Evolutionary conservation across 352 stramenopile species (phyloP), one percentile per base, ranked within the genome.

Genomic region (Globisporangium ultimum): DNA sequence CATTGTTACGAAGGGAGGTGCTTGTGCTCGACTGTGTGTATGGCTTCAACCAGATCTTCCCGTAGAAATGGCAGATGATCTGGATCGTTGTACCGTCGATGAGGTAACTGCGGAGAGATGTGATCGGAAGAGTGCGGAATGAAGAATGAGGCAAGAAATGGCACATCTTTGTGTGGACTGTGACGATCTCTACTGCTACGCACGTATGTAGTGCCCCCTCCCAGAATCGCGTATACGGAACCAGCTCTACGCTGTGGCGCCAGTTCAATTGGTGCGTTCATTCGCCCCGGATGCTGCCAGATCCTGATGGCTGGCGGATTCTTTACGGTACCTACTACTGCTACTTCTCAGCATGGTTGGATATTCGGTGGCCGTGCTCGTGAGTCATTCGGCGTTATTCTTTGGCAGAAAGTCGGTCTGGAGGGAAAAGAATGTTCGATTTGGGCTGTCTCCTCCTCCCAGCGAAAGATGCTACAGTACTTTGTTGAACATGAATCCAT

Each of bases 81-180:
- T 6, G 51, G 4, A n/a, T n/a, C 20, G 7, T 5, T 3, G 21
- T 34, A 41, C 38, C 48, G n/a, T 38, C 36, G 21, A 2, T 10
- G 28, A 7, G 11, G 18, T 53, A 15, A 21, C 48, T 43, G 43
- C 4, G 40, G 38, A 28, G 34, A 24, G 49, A 50, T 72, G 58
- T 50, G 58, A 50, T 53, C 48, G 53, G 42, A 17, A 53, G 51
- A 48, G 43, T 22, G 64, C 60, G 67, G 70, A 68, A 80, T 78
- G 32, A 43, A 56, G 58, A 82, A 59, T 82, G 74, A 62, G 34
- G 17, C 18, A n/a, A 15, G 32, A 43, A 32, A 46, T n/a, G 28
- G 22, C 53, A 50, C 21, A 10, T 36, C 28, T 36, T 36, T 36
- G 28, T 36, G 28, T 36, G 28, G 7, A 36, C 28, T 36, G 28